Evolutionary conservation across 2,329 filamentous ascomycete species (phyloP), one percentile per base, ranked within the genome.

Genomic region (Fusarium pseudocircinatum): DNA sequence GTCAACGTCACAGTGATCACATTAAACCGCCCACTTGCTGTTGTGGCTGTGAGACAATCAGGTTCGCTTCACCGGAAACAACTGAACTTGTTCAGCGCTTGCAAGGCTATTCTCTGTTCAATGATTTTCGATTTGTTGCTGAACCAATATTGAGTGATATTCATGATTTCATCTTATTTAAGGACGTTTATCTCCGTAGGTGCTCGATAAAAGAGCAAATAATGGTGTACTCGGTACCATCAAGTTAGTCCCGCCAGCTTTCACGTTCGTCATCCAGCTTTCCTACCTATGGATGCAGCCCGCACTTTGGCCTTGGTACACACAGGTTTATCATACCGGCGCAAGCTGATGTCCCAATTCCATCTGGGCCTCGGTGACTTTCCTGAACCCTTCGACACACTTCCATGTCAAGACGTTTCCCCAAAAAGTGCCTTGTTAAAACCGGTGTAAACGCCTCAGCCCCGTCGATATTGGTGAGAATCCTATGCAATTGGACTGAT

Each of bases 1-100:
- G 72, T 74, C 50, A 74, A 74, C 72, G 72, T 74, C 72, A 75
- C 72, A 74, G 72, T 73, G 60, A 67, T 70, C 54, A 63, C 72
- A 75, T 58, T 54, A 69, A 75, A 46, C 53, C 58, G 39, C 60
- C 72, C 72, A 75, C 72, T 60, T 37, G 58, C 60, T 75, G 64
- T 61, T 72, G 72, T 74, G 72, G 72, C 64, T 73, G 68, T 69
- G 72, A 75, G 63, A 75, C 72, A 73, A 30, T 57, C 61, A 74
- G 63, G 57, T 56, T 74, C 49, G 71, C 54, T 72, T 69, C 68
- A 57, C 59, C 59, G 50, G 62, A 70, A 60, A 54, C 53, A 52
- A 60, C 60, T 74, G 67, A 56, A 34, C 49, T 60, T 46, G 47
- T 40, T 37, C 36, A 37, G 39, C 30, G 43, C 43, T 49, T 61